Base-by-base conservation (phyloP, 345 rosid genomes). In the Eutrema japonicum region DNA sequence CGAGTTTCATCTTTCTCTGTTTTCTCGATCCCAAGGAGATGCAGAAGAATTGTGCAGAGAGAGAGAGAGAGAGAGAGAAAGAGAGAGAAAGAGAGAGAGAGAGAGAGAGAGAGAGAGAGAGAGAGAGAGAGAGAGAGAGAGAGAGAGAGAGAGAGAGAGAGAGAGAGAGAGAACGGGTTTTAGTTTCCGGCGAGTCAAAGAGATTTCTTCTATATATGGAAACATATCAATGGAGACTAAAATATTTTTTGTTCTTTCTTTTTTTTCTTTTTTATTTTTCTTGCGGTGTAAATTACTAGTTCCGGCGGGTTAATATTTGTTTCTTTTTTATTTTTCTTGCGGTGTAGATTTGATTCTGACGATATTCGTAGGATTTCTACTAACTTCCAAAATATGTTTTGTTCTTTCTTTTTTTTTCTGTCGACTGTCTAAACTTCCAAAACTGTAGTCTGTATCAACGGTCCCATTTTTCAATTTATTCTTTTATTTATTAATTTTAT, bases 1-100 rank as follows among this genome's bases (percentile, higher is more conserved):
- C 92, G 16, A 74, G 70, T 78, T 85, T 88, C 92, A 86, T 89
- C 65, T 12, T 52, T 22, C 4, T 70, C 8, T 12, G 13, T 65
- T 58, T 59, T 76, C 37, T 29, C 14, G 11, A 48, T 54, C 55
- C 42, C 41, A 33, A 57, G 5, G 46, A 58, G 59, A 41, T 41
- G 48, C 8, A 43, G 41, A 72, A 42, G 43, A 62, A 47, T n/a
- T 45, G 37, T 53, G 47, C 36, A 53, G 61, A 51, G 51, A 52
- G 75, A 70, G 10, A 47, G 5, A 35, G 43, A 47, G 54, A 36
- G 22, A 45, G 50, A 13, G 4, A 27, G 16, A 72, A 60, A 52
- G 5, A 35, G 43, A 47, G 54, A 46, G 22, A 45, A 26, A 13
- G 4, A 27, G 30, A 72, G 68, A 52, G 5, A 35, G 43, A 47